Evolutionary conservation across 192 early-diverging fungal genomes (phyloP).

Genomic region (Backusella parvicylindrica): DNA sequence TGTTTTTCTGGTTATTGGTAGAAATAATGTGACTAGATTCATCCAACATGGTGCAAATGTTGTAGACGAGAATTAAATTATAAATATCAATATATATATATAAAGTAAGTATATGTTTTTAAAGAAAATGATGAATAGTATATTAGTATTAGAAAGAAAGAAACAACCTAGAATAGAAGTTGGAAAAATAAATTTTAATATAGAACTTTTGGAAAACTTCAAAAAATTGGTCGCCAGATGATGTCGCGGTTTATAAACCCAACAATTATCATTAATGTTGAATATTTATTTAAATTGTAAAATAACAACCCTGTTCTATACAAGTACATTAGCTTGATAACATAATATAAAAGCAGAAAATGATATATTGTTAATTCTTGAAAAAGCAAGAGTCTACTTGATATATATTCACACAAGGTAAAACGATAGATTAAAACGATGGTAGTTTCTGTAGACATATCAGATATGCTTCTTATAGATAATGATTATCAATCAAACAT

Average conservation of each 20-base stretch:
- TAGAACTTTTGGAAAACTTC: background rate
- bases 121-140: background rate
- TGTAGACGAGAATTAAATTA: background rate
- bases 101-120: background rate
- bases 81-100: background rate
- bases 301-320: background rate
- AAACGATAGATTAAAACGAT: too few relatives aligned
- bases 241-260: background rate
- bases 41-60: background rate
- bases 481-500: too few relatives aligned
- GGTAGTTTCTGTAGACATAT: too few relatives aligned
- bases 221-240: background rate
- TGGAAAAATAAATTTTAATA: background rate
- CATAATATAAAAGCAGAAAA: too few relatives aligned
- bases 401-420: too few relatives aligned
- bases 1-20: background rate
- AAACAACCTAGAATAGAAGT: background rate
- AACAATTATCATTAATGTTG: too few relatives aligned
- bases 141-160: background rate
- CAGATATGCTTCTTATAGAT: too few relatives aligned
- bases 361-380: too few relatives aligned
- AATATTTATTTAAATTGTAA: background rate
- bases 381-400: too few relatives aligned
- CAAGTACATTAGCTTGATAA: background rate
- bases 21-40: background rate